Evolutionary conservation across 768 basidiomycete genomes (phyloP).

Genomic region (Pisolithus sp.): DNA sequence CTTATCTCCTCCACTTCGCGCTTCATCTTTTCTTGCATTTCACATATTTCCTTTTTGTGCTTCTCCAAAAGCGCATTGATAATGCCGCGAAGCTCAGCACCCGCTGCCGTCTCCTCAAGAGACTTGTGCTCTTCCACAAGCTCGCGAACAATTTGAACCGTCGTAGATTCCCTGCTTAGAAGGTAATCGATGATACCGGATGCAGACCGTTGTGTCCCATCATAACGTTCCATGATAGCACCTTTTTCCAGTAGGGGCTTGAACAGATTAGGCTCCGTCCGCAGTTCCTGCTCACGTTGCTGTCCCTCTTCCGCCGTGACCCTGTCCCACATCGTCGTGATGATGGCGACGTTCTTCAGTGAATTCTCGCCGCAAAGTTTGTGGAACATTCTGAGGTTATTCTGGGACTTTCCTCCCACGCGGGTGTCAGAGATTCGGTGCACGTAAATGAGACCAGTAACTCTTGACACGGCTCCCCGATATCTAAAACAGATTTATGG

Average conservation of each 20-base stretch:
- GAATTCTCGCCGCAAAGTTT: constrained; percentile 18
- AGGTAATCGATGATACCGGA: not conserved
- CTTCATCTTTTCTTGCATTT: not conserved
- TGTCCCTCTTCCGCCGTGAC: constrained; percentile 12
- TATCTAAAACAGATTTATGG: not conserved
- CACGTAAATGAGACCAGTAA: not conserved
- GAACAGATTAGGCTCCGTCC: not conserved
- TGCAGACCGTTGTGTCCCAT: not conserved
- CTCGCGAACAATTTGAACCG: not conserved
- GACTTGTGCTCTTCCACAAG: not conserved
- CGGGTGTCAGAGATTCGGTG: not conserved
- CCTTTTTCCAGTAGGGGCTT: constrained; percentile 8
- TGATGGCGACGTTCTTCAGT: constrained; percentile 24
- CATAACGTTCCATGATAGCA: not conserved
- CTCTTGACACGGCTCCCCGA: not conserved
- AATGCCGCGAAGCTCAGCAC: not conserved
- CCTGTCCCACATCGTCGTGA: constrained; percentile 32
- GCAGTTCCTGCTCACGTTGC: constrained; percentile 24
- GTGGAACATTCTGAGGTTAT: constrained; percentile 13
- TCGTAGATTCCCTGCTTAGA: not conserved
- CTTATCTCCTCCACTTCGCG: not conserved
- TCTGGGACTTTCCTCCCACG: not conserved
- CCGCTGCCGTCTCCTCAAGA: not conserved
- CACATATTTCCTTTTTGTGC: not conserved
- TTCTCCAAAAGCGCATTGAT: no score